Evolutionary conservation across 202 grass and related monocot genomes (phyloP), one percentile per base, ranked within the genome.

Genomic region (Elaeis oleifera): DNA sequence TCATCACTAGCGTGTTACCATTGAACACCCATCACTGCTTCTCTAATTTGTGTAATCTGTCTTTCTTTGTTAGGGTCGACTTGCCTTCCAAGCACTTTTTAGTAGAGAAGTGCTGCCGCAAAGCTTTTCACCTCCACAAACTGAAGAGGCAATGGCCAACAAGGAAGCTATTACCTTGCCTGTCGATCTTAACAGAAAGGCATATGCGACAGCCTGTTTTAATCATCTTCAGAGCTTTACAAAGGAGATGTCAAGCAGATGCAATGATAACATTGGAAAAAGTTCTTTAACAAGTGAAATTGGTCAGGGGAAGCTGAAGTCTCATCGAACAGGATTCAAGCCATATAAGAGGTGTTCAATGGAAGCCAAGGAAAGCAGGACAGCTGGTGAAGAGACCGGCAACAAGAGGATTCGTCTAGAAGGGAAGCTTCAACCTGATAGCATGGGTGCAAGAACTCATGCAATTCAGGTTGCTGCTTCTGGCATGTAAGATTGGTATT

Each of bases 331-430:
- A 70, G 94, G 94, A 56, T 99, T 99, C 60, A 99, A 94, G 58
- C 94, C 94, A 51, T 99, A 99, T 60, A 99, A 99, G 65, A 94
- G 94, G 56, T 94, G 94, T 68, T 94, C 94, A 2, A 51, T 84
- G 51, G 94, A 99, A 89, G 88, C 84, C n/a, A 89, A 86, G 67
- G 88, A 86, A 55, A 84, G 78, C 50, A 89, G 80, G 55, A 49
- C 73, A 59, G 71, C 66, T 7, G 70, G 52, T 18, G 85, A 99
- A 14, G 85, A 94, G 69, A 60, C 75, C 60, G 23, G 72, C 62
- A 86, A 77, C 63, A 99, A 99, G 72, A 92, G 85, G 72, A 77
- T 94, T 66, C 84, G 94, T 59, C 82, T 94, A 23, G 88, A 89
- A 54, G 85, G 63, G 69, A 84, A 80, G 69, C 81, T 78, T 91